Base-by-base conservation (phyloP, 768 basidiomycete genomes). In the Pleurotus tuoliensis region DNA sequence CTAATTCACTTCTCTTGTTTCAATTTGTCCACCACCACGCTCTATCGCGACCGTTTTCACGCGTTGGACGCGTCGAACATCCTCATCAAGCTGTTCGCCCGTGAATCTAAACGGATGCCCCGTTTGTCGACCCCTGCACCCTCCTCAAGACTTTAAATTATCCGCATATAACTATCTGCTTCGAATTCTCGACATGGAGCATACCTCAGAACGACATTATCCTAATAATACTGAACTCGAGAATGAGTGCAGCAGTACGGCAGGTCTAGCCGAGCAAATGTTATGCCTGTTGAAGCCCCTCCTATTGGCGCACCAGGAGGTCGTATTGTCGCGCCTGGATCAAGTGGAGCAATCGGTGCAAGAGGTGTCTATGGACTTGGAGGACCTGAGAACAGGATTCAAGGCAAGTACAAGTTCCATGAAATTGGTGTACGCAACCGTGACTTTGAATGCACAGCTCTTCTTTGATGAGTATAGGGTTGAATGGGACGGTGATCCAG, bases 401-500 rank as follows among this genome's bases (percentile, higher is more conserved):
- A 37, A 27, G 37, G 51, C 25, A 41, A 3, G 11, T 5, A 13
- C 30, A 34, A 8, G 30, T 11, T 11, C 15, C 30, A 12, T 27
- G 16, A 7, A 8, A 6, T 16, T 15, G 5, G 7, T 34, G 15
- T 4, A 3, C 1, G n/a, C 30, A 51, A 9, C 1, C 16, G 30
- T n/a, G 34, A 16, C 37, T 20, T 16, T 34, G 15, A 38, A 12
- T 37, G 34, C 7, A 22, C n/a, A 53, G 51, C 24, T 38, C 13
- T 53, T 53, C 24, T 53, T 53, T 41, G 51, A 53, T 15, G 51
- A 53, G n/a, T 53, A 53, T 24, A n/a, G 22, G 37, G 24, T 51
- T 24, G 51, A 41, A 41, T 40, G 30, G 30, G 30, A 34, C 8
- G 24, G 24, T 4, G 9, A 34, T 11, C 30, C 30, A 11, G 11